These are phyloP conservation scores for Zelopaecilomyces penicillatus DNA, from an alignment of 2,329 filamentous ascomycete genomes.

Conservation along the genomic window DNA sequence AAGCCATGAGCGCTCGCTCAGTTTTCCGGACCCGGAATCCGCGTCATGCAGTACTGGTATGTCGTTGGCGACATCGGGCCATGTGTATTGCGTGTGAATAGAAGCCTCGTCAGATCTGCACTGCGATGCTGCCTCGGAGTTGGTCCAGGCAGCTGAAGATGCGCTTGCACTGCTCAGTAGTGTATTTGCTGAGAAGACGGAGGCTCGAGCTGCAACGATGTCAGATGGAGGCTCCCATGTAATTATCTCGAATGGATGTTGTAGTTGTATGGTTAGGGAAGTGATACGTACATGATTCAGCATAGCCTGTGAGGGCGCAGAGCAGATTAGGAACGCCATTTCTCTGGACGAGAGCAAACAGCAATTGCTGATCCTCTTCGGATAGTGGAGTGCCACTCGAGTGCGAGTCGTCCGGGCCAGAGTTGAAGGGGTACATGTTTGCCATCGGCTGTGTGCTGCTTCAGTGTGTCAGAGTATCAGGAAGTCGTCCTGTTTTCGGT, in stretches of 20 bases:
- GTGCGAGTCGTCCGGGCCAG: conserved; percentile 24
- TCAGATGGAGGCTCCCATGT: conserved; percentile 3
- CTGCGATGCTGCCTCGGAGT: conserved; percentile 31
- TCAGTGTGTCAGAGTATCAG: conserved; percentile 12
- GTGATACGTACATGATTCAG: conserved; percentile 27
- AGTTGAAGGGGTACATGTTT: conserved; percentile 27
- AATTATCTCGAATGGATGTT: neutral
- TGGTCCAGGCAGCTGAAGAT: conserved; percentile 33
- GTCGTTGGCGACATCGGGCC: conserved; percentile 26
- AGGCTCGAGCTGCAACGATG: conserved; percentile 26
- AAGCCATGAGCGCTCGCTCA: conserved; percentile 30
- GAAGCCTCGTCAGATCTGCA: conserved; percentile 31
- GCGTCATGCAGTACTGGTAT: conserved; percentile 26
- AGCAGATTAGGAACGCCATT: conserved; percentile 30
- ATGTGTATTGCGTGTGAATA: conserved; percentile 30
- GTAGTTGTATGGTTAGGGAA: neutral
- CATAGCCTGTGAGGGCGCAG: conserved; percentile 28
- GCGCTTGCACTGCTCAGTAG: conserved; percentile 32
- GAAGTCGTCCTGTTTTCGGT: conserved; percentile 14
- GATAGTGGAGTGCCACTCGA: conserved; percentile 25
- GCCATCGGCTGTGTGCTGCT: neutral
- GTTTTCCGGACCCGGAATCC: conserved; percentile 22
- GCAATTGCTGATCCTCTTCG: conserved; percentile 31
- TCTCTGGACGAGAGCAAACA: conserved; percentile 27
- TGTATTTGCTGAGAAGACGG: conserved; percentile 31